Base-by-base conservation (phyloP, 2,329 filamentous ascomycete genomes). In the Ploettnerulaceae sp. region DNA sequence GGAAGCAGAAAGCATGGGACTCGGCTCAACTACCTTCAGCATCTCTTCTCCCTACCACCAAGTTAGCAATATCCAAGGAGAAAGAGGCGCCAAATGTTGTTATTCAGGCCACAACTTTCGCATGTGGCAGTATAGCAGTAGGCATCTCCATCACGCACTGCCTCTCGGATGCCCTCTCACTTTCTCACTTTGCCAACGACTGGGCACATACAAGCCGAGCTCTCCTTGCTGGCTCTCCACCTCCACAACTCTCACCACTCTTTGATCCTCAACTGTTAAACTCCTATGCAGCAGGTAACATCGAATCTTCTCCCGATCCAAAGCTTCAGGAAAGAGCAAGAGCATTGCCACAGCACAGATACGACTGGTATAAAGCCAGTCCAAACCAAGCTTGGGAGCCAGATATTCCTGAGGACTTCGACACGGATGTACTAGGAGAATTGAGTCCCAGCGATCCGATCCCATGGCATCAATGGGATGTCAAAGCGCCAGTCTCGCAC, bases 381-480 rank as follows among this genome's bases (percentile, higher is more conserved):
- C 20, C 46, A 11, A 31, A 21, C 6, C 47, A 53, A 24, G 52
- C 51, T 2, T 64, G 58, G 53, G 53, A 61, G 2, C 48, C 51
- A n/a, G 25, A 47, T 3, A 37, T 43, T 8, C 59, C 56, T 8
- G 47, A 49, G 0, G 55, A 60, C 58, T 22, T 54, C 50, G 20
- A 63, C 53, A 11, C 62, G 9, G 8, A 8, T 7, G 9, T 28
- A 12, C 11, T 7, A 4, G 47, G 64, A 51, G 3, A 20, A 49
- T 26, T 56, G 17, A 54, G 47, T 41, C 57, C 67, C 0, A 64
- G 66, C 3, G 61, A 59, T 0, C 58, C 62, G 3, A 65, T 64
- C 5, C 68, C 65, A 15, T 73, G 67, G 71, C 57, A 60, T 6
- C 67, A 69, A 8, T 74, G 69, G 69, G 63, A 75, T 42, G 41